Evolutionary conservation across 805 yeast genomes (phyloP).

Genomic region (Komagataella ulmi): DNA sequence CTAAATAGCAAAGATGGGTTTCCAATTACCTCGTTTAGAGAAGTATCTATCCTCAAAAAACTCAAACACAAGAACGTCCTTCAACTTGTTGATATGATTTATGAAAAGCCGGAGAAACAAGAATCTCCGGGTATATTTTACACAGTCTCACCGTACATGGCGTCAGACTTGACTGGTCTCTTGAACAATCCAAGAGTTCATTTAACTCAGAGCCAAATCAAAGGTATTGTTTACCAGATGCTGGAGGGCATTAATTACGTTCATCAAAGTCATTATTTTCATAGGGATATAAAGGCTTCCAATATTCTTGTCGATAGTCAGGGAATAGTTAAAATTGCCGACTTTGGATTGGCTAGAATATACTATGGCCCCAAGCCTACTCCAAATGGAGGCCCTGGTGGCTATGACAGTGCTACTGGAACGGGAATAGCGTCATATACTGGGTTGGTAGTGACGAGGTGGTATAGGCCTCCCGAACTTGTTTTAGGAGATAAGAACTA

Average conservation of each 20-base stretch:
- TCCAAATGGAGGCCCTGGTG: slow-evolving; percentile 27
- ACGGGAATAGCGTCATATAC: slow-evolving; percentile 42
- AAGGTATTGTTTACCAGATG: slow-evolving; percentile 70
- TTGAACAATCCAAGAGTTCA: slow-evolving; percentile 63
- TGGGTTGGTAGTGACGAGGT: slow-evolving; percentile 78
- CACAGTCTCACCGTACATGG: slow-evolving; percentile 89
- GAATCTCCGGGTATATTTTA: slow-evolving; percentile 33
- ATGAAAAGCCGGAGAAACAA: slow-evolving; percentile 16
- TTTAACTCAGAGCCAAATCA: slow-evolving; percentile 56
- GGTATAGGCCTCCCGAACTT: slow-evolving; percentile 96
- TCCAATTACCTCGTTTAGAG: slow-evolving; percentile 92
- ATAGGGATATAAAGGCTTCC: slow-evolving; percentile 95
- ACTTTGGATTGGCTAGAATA: slow-evolving; percentile 83
- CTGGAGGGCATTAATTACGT: slow-evolving; percentile 72
- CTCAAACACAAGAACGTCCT: slow-evolving; percentile 61
- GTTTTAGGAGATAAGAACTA: slow-evolving; percentile 74
- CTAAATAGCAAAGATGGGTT: slow-evolving; percentile 71
- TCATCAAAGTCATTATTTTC: slow-evolving; percentile 50
- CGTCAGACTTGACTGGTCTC: slow-evolving; percentile 82
- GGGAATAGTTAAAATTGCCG: slow-evolving; percentile 84
- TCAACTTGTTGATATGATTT: slow-evolving; percentile 68
- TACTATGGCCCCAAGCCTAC: slow-evolving; percentile 22
- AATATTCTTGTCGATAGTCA: slow-evolving; percentile 67
- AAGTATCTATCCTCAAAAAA: slow-evolving; percentile 67
- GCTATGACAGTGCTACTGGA: slow-evolving; percentile 27